Evolutionary conservation across 2,329 filamentous ascomycete genomes (phyloP), one percentile per base, ranked within the genome.

Genomic region (Sporothrix euskadiensis): DNA sequence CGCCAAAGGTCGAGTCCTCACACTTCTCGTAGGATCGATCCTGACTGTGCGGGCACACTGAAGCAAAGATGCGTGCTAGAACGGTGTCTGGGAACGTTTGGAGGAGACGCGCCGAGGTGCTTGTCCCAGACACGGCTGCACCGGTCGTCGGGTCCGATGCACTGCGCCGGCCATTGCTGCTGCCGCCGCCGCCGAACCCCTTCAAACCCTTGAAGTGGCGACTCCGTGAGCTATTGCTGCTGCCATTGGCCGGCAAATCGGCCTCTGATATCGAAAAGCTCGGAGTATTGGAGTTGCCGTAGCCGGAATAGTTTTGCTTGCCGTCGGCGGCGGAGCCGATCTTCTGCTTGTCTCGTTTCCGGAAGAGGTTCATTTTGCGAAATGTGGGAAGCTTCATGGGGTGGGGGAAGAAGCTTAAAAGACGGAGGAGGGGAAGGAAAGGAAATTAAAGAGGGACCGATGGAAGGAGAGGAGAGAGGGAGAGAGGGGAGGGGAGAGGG

Each of bases 11-110:
- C 74, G 91, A 93, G 78, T 92, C 88, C 83, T 98, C 95, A 79
- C 92, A 95, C 57, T 90, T 90, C 77, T 93, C 91, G 81, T 96
- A 97, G 74, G 87, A 90, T 79, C 90, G 86, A 82, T 98, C 94
- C 71, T 84, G 83, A 49, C 90, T 85, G 82, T 98, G 95, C 8
- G 94, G 94, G 78, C 94, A 98, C 73, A 98, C 90, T 77, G 90
- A 90, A 78, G 87, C 83, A 81, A 98, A 95, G 80, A 98, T 94
- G 80, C 88, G 89, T 77, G 89, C 86, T 73, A 98, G 86, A 41
- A 97, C 85, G n/a, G 87, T 83, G 35, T 86, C 83, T 10, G 94
- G 91, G 12, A 98, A 86, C 71, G 82, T 81, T 56, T 83, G 83
- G 68, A 89, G 84, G 52, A 82, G 75, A 16, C 78, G 78, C 16